Percentiles rank a stretch among this genome's conserved stretches.
Conservation (phyloP, 2,329 filamentous ascomycete genomes). For the Fusarium sp. region DNA sequence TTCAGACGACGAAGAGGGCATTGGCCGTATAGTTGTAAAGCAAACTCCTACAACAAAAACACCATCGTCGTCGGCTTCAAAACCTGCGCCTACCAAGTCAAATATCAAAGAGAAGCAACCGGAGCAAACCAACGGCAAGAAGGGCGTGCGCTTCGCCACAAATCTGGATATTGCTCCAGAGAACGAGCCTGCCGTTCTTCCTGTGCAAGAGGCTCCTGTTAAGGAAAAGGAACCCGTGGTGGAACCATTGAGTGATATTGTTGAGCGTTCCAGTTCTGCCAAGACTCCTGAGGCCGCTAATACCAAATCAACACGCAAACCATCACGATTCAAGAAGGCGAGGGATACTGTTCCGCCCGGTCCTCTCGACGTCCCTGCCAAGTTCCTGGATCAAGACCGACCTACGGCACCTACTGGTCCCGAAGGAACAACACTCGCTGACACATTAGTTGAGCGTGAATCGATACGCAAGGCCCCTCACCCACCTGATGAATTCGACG, state of each 20-base stretch:
- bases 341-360: slow-evolving; percentile 55
- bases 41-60: slow-evolving; percentile 23
- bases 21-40: slow-evolving; percentile 70
- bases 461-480: slow-evolving; percentile 47
- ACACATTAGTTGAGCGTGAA: slow-evolving; percentile 70
- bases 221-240: slow-evolving; percentile 53
- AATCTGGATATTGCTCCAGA: slow-evolving; percentile 77
- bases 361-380: slow-evolving; percentile 61
- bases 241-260: slow-evolving; percentile 67
- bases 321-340: slow-evolving; percentile 68
- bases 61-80: slow-evolving; percentile 37
- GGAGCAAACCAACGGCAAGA: slow-evolving; percentile 60
- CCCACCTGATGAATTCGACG: slow-evolving; percentile 77
- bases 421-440: slow-evolving; percentile 70
- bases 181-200: slow-evolving; percentile 40
- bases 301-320: slow-evolving; percentile 57
- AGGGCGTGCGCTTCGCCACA: slow-evolving; percentile 86
- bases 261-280: slow-evolving; percentile 60
- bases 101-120: slow-evolving; percentile 52
- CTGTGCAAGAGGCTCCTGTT: slow-evolving; percentile 23
- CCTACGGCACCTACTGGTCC: slow-evolving; percentile 64
- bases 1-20: slow-evolving; percentile 63
- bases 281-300: slow-evolving; percentile 50
- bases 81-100: slow-evolving; percentile 52
- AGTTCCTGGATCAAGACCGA: slow-evolving; percentile 57